phyloP scores from a whole-genome alignment of 2,329 filamentous ascomycete species.

The Ascochyta clinopodiicola region DNA sequence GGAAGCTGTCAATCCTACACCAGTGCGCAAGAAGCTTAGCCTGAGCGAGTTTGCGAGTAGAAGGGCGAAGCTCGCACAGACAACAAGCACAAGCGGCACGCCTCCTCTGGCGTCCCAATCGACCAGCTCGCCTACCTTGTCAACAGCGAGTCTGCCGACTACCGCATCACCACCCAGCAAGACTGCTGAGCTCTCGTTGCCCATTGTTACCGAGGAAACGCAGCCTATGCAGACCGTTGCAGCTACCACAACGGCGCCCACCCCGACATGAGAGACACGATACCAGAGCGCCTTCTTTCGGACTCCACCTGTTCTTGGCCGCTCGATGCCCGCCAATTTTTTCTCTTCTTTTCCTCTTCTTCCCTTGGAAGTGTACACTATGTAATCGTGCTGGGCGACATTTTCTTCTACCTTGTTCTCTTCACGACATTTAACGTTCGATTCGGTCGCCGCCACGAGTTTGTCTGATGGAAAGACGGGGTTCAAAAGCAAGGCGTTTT shows the following conservation, averaged over 20 bases:
- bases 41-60: constrained; percentile 59
- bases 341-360: constrained; percentile 22
- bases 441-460: constrained; percentile 10
- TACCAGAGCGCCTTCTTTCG: constrained; percentile 29
- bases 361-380: constrained; percentile 40
- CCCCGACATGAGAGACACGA: constrained; percentile 34
- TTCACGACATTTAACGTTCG: constrained; percentile 17
- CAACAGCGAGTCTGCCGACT: constrained; percentile 38
- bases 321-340: constrained; percentile 27
- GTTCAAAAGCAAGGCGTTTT: constrained; percentile 17
- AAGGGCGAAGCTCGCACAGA: constrained; percentile 48
- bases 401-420: constrained; percentile 18
- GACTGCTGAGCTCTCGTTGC: constrained; percentile 32
- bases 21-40: constrained; percentile 58
- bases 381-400: constrained; percentile 35
- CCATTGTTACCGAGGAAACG: constrained; percentile 37
- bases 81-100: constrained; percentile 30
- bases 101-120: constrained; percentile 35
- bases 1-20: constrained; percentile 51
- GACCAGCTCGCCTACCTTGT: constrained; percentile 43
- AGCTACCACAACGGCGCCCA: constrained; percentile 7
- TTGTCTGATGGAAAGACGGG: constrained; percentile 14
- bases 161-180: constrained; percentile 38
- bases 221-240: constrained; percentile 20
- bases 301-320: constrained; percentile 22